These are phyloP conservation scores for Limtongozyma cylindracea DNA, from an alignment of 805 yeast genomes.

Conservation along the genomic window DNA sequence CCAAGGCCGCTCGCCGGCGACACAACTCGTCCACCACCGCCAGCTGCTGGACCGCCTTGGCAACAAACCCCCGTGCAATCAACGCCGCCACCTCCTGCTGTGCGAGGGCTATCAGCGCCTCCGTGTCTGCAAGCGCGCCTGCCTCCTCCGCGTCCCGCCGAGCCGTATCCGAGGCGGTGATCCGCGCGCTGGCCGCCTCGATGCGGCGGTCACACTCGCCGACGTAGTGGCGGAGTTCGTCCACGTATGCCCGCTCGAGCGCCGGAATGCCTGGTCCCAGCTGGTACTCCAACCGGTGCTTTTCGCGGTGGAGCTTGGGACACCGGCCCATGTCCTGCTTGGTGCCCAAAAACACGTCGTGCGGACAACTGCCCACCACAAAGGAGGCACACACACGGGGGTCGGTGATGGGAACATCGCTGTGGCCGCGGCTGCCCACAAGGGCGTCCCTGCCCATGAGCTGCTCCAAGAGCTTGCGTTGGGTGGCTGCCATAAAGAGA, in stretches of 20 bases:
- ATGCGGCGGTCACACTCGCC: constrained; percentile 22
- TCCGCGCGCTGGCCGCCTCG: constrained; percentile 33
- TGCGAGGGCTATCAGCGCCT: constrained; percentile 25
- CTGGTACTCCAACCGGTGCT: constrained; percentile 51
- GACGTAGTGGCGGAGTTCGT: constrained; percentile 23
- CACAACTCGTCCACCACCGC: constrained; percentile 17
- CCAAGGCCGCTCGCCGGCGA: constrained; percentile 19
- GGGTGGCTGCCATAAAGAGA: constrained; percentile 58
- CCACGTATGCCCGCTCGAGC: constrained; percentile 15
- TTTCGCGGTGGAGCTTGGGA: constrained; percentile 49
- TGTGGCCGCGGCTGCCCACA: constrained; percentile 6
- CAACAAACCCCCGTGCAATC: constrained; percentile 33
- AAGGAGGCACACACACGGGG: constrained; percentile 51
- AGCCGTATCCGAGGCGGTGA: constrained; percentile 36
- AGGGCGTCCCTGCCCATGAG: constrained; percentile 46
- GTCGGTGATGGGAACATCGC: constrained; percentile 15
- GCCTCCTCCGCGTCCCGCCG: constrained; percentile 35
- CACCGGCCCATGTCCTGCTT: constrained; percentile 69
- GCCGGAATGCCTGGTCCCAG: no score
- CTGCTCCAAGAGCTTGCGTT: constrained; percentile 50
- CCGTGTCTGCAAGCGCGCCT: constrained; percentile 49
- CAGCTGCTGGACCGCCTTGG: constrained; percentile 36
- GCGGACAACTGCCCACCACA: constrained; percentile 70
- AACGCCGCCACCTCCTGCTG: constrained; percentile 37
- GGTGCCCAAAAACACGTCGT: constrained; percentile 60